Conservation (phyloP, 257 asterid genomes). For the Leonotis leonurus region DNA sequence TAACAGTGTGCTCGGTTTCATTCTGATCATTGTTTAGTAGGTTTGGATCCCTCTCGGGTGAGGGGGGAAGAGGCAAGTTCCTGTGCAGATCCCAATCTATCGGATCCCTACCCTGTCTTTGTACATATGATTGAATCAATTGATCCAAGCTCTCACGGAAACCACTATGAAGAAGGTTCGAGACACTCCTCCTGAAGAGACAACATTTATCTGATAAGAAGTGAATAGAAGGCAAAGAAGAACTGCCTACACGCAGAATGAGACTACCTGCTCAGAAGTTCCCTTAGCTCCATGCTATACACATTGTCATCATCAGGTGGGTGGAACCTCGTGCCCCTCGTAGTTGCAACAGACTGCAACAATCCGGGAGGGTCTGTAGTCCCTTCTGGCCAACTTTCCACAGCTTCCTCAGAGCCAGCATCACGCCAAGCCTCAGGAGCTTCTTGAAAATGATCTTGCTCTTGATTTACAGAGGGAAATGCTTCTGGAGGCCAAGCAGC, state of each 20-base stretch:
- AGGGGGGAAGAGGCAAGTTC: constrained; percentile 57
- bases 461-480: constrained; percentile 30
- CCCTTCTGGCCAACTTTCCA: constrained; percentile 54
- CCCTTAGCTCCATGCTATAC: constrained; percentile 88
- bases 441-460: constrained; percentile 26
- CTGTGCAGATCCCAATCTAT: constrained; percentile 81
- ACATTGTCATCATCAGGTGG: constrained; percentile 87
- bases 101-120: constrained; percentile 69
- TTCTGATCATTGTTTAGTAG: constrained; percentile 45
- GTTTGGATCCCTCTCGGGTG: constrained; percentile 50
- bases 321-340: constrained; percentile 58
- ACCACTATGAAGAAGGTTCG: constrained; percentile 90
- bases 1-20: constrained; percentile 45
- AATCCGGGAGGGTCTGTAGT: constrained; percentile 62
- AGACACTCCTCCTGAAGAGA: constrained; percentile 80
- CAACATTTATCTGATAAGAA: constrained; percentile 11
- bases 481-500: constrained; percentile 37
- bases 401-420: constrained; percentile 47
- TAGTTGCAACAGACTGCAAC: constrained; percentile 35
- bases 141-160: constrained; percentile 91
- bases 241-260: neutral
- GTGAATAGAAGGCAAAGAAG: constrained; percentile 5
- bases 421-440: constrained; percentile 43
- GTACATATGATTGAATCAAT: constrained; percentile 75
- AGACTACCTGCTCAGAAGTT: constrained; percentile 70